Conservation (phyloP, 257 asterid genomes). For the Echites panduratus region DNA sequence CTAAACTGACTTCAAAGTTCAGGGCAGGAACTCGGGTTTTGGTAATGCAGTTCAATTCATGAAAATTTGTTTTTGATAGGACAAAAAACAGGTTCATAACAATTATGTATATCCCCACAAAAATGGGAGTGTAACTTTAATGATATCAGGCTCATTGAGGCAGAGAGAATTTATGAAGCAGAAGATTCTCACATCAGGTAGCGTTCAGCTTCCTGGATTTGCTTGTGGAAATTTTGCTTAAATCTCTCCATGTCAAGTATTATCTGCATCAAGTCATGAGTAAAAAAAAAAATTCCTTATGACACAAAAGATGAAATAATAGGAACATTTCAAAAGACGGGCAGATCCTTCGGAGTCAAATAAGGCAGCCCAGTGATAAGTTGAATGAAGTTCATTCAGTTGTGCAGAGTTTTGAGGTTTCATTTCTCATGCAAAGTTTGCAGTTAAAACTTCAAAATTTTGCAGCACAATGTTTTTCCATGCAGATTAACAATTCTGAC, state of each 20-base stretch:
- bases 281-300: neutral
- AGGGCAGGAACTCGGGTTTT: neutral
- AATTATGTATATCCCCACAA: neutral
- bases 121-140: neutral
- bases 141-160: neutral
- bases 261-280: slow-evolving; percentile 45
- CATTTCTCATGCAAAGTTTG: neutral
- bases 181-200: slow-evolving; percentile 54
- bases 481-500: neutral
- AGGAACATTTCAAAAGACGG: neutral
- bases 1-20: neutral
- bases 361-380: neutral
- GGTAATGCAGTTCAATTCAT: neutral
- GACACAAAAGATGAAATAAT: neutral
- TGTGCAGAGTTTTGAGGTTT: neutral
- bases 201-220: slow-evolving; percentile 52
- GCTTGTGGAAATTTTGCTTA: slow-evolving; percentile 69
- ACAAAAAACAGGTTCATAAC: neutral
- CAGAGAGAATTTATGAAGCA: slow-evolving; percentile 13
- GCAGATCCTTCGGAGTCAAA: neutral
- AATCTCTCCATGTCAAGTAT: slow-evolving; percentile 94
- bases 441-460: neutral
- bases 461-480: neutral
- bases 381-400: neutral
- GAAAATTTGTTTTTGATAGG: neutral